Evolutionary conservation across 2,329 filamentous ascomycete species (phyloP).

Genomic region (Botrytis aclada): DNA sequence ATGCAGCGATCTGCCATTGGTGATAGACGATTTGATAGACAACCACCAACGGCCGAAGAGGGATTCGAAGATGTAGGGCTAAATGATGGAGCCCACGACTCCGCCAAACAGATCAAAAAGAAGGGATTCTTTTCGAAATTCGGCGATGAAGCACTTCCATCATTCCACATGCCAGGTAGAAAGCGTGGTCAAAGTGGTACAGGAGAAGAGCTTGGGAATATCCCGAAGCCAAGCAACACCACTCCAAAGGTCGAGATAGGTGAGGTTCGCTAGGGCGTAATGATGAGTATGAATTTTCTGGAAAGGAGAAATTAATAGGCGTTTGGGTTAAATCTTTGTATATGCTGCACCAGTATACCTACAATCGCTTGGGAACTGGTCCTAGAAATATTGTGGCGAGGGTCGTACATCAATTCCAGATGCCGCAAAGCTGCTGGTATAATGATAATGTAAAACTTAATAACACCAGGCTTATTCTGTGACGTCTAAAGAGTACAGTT

Average conservation of each 20-base stretch:
- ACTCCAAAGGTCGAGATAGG: constrained; percentile 26
- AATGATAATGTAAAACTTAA: constrained; percentile 25
- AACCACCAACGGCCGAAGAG: constrained; percentile 69
- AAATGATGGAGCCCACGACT: constrained; percentile 65
- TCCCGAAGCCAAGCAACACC: constrained; percentile 40
- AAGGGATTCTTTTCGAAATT: constrained; percentile 83
- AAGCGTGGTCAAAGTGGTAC: constrained; percentile 70
- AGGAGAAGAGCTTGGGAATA: constrained; percentile 67
- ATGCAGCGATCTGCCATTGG: constrained; percentile 60
- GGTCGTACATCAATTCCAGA: constrained; percentile 14
- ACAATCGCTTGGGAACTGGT: constrained; percentile 21
- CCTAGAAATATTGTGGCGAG: constrained; percentile 10
- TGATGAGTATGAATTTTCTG: background rate
- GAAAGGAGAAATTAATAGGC: constrained; percentile 10
- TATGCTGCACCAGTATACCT: constrained; percentile 13
- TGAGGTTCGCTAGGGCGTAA: constrained; percentile 35
- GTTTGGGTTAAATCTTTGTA: constrained; percentile 16
- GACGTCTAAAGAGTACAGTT: background rate
- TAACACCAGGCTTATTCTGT: background rate
- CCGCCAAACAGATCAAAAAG: constrained; percentile 50
- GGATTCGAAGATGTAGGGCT: constrained; percentile 88
- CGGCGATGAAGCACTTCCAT: constrained; percentile 49
- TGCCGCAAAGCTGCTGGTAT: constrained; percentile 16
- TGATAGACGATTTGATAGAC: constrained; percentile 55
- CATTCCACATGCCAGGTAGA: constrained; percentile 64